phyloP scores from a whole-genome alignment of 2,329 filamentous ascomycete genomes.

The Phialophora expanda region DNA sequence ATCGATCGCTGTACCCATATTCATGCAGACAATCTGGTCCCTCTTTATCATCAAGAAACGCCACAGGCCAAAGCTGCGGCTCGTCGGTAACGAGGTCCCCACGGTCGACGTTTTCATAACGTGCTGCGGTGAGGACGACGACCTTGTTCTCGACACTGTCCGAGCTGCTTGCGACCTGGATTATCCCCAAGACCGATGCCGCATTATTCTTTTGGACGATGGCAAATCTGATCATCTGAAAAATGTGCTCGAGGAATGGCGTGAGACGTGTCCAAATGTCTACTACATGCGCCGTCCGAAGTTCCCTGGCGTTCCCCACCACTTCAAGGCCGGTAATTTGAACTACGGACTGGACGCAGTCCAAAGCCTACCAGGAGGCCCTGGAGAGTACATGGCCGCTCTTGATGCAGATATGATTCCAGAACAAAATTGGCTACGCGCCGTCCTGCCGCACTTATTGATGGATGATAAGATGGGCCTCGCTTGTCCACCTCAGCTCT shows the following conservation, averaged over 20 bases:
- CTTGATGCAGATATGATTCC: constrained; percentile 47
- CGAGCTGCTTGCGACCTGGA: constrained; percentile 59
- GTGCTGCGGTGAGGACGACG: constrained; percentile 62
- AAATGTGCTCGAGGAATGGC: constrained; percentile 45
- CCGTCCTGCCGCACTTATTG: constrained; percentile 41
- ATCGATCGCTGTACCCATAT: constrained; percentile 57
- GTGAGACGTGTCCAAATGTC: constrained; percentile 47
- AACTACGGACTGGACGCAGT: constrained; percentile 64
- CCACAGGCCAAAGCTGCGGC: constrained; percentile 56
- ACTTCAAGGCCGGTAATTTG: constrained; percentile 43
- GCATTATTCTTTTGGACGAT: constrained; percentile 62
- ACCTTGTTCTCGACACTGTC: constrained; percentile 61
- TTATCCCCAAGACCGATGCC: constrained; percentile 59
- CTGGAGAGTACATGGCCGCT: constrained; percentile 57
- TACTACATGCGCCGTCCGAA: constrained; percentile 53
- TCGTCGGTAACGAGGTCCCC: constrained; percentile 53
- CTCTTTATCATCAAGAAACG: constrained; percentile 63
- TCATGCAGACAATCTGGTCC: constrained; percentile 64
- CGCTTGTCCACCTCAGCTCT: constrained; percentile 48
- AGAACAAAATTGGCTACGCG: constrained; percentile 42
- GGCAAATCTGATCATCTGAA: constrained; percentile 47
- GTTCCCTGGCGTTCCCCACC: constrained; percentile 43
- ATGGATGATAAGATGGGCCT: constrained; percentile 40
- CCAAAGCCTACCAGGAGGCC: constrained; percentile 59
- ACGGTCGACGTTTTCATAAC: constrained; percentile 63